These are phyloP conservation scores for Sporothrix phasma DNA, from an alignment of 2,329 filamentous ascomycete genomes.

Conservation along the genomic window DNA sequence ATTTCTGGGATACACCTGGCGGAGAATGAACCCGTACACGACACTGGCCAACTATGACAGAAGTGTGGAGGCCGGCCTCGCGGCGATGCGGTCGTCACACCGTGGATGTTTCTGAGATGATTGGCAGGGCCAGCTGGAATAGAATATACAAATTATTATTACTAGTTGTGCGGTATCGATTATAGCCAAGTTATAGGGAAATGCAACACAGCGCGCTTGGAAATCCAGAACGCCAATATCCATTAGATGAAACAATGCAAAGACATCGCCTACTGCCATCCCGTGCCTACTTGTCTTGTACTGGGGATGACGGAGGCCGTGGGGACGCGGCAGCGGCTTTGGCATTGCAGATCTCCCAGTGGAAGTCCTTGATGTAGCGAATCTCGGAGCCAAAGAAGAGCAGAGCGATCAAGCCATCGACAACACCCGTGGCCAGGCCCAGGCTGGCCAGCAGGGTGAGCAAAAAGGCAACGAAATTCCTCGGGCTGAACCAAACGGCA, in stretches of 20 bases:
- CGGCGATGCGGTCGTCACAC: constrained; percentile 18
- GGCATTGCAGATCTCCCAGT: constrained; percentile 79
- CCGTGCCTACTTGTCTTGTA: neutral
- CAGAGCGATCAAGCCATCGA: constrained; percentile 79
- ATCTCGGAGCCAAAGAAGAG: constrained; percentile 82
- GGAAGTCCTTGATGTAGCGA: constrained; percentile 75
- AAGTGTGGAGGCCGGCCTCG: constrained; percentile 11
- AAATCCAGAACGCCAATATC: neutral
- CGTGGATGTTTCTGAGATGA: constrained; percentile 16
- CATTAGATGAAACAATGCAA: too few relatives aligned
- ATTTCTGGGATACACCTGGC: constrained; percentile 86
- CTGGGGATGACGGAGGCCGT: neutral
- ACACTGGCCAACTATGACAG: neutral
- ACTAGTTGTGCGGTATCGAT: neutral
- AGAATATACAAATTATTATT: constrained; percentile 5
- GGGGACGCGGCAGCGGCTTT: constrained; percentile 31
- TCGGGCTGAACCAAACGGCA: constrained; percentile 76
- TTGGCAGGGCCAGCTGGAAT: neutral
- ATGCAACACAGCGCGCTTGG: neutral
- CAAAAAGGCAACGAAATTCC: constrained; percentile 62
- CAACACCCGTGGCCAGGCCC: constrained; percentile 60
- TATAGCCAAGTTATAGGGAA: neutral
- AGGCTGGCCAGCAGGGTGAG: constrained; percentile 73
- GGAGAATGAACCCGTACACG: constrained; percentile 33
- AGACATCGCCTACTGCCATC: neutral